A percentile compares a stretch with the other conserved stretches of the same genome.
These are phyloP conservation scores for Hordeum vulgare DNA, from an alignment of 176 grass and related monocot genomes.

Conservation along the genomic window DNA sequence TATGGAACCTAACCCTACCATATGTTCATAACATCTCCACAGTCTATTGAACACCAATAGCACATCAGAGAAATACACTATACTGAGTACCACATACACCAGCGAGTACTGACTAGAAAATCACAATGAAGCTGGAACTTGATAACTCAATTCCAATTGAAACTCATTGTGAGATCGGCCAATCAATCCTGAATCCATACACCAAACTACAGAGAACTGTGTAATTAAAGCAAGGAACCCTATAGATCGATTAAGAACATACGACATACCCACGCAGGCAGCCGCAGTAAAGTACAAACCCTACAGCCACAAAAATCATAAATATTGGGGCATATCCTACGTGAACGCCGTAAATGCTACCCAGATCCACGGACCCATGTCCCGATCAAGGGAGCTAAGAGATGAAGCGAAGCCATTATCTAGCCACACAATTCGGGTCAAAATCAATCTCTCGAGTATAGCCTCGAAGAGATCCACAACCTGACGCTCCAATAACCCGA, in stretches of 20 bases:
- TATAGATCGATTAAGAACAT: neutral
- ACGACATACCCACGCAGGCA: neutral
- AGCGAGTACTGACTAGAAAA: neutral
- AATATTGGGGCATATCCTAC: neutral
- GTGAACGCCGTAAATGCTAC: neutral
- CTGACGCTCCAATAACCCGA: neutral
- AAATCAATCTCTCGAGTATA: neutral
- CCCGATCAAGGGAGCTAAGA: neutral
- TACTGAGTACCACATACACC: neutral
- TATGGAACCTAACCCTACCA: constrained; percentile 4
- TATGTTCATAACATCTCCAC: neutral
- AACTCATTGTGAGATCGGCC: neutral
- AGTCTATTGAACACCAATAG: neutral
- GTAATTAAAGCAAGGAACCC: constrained; percentile 12
- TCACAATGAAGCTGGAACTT: neutral
- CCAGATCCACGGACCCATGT: constrained; percentile 7
- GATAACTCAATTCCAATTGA: neutral
- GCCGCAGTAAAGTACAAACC: neutral
- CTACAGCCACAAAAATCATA: neutral
- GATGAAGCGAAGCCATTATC: constrained; percentile 2
- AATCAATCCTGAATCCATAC: neutral
- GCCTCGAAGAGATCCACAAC: constrained; percentile 27
- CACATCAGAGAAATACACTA: neutral
- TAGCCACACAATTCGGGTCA: constrained; percentile 2
- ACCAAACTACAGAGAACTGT: neutral